Evolutionary conservation across 129 eudicot species (phyloP).

Genomic region (sunflower (Helianthus annuus)): DNA sequence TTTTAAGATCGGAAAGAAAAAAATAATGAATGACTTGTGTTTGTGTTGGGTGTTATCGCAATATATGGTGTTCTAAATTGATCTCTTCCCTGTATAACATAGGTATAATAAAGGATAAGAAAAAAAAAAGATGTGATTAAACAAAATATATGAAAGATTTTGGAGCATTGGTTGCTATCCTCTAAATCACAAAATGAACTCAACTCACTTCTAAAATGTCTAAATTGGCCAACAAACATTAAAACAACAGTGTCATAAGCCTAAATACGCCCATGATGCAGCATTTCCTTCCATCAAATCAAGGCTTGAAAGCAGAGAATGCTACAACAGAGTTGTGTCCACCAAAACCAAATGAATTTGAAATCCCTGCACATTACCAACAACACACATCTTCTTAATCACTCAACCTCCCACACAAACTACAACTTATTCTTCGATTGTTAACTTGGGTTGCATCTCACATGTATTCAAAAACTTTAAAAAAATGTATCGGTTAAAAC

Average conservation of each 20-base stretch:
- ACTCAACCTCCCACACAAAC: constrained; percentile 3
- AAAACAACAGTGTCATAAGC: constrained; percentile 29
- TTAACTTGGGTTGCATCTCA: background rate
- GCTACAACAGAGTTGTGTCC: constrained; percentile 97
- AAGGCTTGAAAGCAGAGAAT: constrained; percentile 93
- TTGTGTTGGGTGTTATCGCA: too few species aligned
- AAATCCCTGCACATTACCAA: constrained; percentile 62
- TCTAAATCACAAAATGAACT: constrained; percentile 40
- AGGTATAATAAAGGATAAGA: background rate
- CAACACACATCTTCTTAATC: constrained; percentile 1
- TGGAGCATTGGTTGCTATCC: constrained; percentile 11
- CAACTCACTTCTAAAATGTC: constrained; percentile 37
- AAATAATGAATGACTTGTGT: too few species aligned
- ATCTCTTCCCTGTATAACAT: too few species aligned
- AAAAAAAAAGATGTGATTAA: constrained; percentile 4
- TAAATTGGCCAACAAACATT: constrained; percentile 32
- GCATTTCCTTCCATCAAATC: constrained; percentile 10
- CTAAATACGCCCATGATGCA: background rate
- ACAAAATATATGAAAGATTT: constrained; percentile 11
- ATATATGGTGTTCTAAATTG: too few species aligned
- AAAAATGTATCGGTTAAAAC: background rate
- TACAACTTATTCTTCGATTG: background rate
- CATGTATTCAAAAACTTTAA: background rate
- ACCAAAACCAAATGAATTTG: constrained; percentile 93
- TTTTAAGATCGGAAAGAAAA: too few species aligned